A percentile compares a stretch with the other conserved stretches of the same genome.
Evolutionary conservation across 257 asterid genomes (phyloP).

Genomic region (Asclepias syriaca): DNA sequence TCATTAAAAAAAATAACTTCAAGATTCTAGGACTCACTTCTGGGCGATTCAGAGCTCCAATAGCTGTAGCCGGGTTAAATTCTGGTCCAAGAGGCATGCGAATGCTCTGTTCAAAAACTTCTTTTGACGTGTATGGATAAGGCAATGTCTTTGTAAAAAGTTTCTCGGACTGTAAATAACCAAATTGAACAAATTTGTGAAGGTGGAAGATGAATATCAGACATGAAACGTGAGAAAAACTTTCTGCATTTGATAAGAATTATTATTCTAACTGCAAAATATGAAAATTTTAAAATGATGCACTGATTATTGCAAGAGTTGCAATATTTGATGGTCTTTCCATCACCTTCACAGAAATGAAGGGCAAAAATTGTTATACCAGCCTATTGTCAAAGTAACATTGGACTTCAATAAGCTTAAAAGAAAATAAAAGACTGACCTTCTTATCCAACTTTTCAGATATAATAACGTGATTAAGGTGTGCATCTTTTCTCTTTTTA

Average conservation of each 20-base stretch:
- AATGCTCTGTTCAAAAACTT: constrained; percentile 73
- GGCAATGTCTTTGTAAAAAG: constrained; percentile 79
- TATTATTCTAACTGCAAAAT: background rate
- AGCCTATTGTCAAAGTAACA: background rate
- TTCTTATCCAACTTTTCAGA: constrained; percentile 85
- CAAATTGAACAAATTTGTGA: background rate
- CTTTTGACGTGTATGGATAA: constrained; percentile 74
- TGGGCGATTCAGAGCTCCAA: constrained; percentile 86
- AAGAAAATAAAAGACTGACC: constrained; percentile 35
- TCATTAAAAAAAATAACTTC: background rate
- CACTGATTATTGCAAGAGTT: background rate
- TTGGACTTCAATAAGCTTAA: background rate
- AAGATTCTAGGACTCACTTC: constrained; percentile 39
- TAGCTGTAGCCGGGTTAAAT: constrained; percentile 61
- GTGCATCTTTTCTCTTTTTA: constrained; percentile 85
- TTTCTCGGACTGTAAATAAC: constrained; percentile 63
- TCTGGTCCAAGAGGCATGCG: constrained; percentile 98
- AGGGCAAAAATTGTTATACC: background rate
- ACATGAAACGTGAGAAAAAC: background rate
- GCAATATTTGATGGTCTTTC: background rate
- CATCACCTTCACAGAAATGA: background rate
- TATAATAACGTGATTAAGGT: constrained; percentile 77
- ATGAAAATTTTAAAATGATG: background rate
- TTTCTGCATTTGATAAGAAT: background rate
- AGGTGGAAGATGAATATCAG: background rate